Evolutionary conservation across 257 asterid species (phyloP), one percentile per base, ranked within the genome.

Genomic region (Paraleonurus japonicus): DNA sequence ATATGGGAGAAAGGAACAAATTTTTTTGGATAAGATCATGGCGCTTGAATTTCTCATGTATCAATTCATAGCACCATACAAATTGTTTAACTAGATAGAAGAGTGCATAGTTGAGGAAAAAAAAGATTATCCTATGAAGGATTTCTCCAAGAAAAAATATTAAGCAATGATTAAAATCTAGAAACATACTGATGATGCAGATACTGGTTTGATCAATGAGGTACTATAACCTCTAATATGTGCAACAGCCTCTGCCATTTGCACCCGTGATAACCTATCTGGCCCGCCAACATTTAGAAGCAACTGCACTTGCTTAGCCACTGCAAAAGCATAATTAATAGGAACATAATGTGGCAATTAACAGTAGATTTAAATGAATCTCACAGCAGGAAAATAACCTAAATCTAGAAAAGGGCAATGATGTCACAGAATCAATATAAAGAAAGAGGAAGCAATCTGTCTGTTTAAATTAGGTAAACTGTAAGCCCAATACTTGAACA

Each of bases 221-320:
- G 87, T 59, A 57, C 74, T 78, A 65, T 91, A 85, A 60, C 91
- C 95, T 82, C 88, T 84, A 47, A 75, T 79, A 47, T 68, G 72
- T 33, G 97, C 97, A 74, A 91, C 93, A 73, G 87, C 89, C 82
- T 94, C 96, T 3, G 99, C 99, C 99, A 94, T 94, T 81, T 94
- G 95, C 73, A 91, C 95, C 61, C 99, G 86, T 20, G 99, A 89
- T 22, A 95, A 78, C 80, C 96, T 81, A 75, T 89, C 96, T 20
- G 95, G 94, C 51, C 96, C 98, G 0, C 99, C 98, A 45, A 77
- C 96, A 70, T 95, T 92, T 55, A 92, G 73, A 78, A 92, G 76
- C 81, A 86, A 75, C 74, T 79, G 92, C 80, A 85, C 71, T 53
- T 81, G 85, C 82, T 89, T 81, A 22, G 72, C 76, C 75, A 80